Evolutionary conservation across 768 basidiomycete genomes (phyloP).

Genomic region (Pisolithus tinctorius): DNA sequence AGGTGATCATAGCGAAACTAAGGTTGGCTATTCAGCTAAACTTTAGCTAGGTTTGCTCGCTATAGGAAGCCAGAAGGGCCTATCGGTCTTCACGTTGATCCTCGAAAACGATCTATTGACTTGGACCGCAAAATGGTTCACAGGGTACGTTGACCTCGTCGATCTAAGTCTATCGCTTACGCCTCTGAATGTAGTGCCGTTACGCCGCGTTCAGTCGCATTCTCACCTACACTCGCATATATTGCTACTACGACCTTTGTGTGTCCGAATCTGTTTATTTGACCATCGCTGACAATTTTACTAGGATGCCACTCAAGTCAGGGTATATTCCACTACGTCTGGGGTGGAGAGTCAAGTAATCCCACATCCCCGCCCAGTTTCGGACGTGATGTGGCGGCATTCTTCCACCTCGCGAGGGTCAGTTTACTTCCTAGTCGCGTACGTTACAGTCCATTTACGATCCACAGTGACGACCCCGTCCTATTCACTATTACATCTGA

Average conservation of each 20-base stretch:
- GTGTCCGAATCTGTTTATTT: constrained; percentile 14
- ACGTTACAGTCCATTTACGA: constrained; percentile 1
- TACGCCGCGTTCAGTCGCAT: constrained; percentile 47
- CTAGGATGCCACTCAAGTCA: constrained; percentile 53
- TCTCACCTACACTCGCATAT: constrained; percentile 73
- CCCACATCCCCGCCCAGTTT: constrained; percentile 66
- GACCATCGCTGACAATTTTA: constrained; percentile 3
- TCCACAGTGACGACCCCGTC: constrained; percentile 60
- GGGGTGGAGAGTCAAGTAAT: constrained; percentile 63
- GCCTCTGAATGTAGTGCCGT: constrained; percentile 33
- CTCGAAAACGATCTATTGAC: constrained; percentile 78
- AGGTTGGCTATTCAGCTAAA: constrained; percentile 18
- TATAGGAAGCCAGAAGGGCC: constrained; percentile 50
- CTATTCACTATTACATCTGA: constrained; percentile 83
- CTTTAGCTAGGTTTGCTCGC: constrained; percentile 59
- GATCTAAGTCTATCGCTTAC: constrained; percentile 4
- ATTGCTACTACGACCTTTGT: constrained; percentile 62
- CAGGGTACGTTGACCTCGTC: constrained; percentile 37
- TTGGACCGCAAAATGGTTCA: constrained; percentile 77
- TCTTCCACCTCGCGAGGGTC: constrained; percentile 61
- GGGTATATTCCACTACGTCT: constrained; percentile 66
- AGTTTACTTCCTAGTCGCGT: constrained; percentile 21
- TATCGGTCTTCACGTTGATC: constrained; percentile 72
- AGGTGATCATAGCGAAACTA: constrained; percentile 37
- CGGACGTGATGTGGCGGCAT: constrained; percentile 66